A percentile compares a stretch with the other conserved stretches of the same genome.
phyloP scores from a whole-genome alignment of 2,329 filamentous ascomycete genomes.

The Penicillium sp. region DNA sequence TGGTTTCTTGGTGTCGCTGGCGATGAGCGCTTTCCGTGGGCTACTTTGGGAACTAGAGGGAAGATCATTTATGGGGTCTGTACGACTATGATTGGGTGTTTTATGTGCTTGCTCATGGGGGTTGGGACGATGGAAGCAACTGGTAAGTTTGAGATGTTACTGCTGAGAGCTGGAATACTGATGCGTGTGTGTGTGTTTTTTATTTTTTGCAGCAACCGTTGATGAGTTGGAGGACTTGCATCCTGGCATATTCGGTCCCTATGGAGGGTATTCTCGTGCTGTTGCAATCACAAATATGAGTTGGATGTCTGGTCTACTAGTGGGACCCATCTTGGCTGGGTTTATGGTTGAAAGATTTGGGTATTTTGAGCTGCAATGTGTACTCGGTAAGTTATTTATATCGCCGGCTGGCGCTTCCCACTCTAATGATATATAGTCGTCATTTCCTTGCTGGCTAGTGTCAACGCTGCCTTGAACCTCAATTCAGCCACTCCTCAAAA shows the following conservation, averaged over 20 bases:
- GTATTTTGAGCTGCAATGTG: constrained; percentile 18
- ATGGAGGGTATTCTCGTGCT: constrained; percentile 26
- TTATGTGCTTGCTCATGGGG: constrained; percentile 9
- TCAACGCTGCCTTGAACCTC: constrained; percentile 2
- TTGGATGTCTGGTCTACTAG: constrained; percentile 22
- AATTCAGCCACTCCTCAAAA: not conserved
- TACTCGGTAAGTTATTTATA: constrained; percentile 1
- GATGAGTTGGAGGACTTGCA: constrained; percentile 12
- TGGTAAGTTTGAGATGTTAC: not conserved
- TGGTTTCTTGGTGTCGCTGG: constrained; percentile 7
- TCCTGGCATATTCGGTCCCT: constrained; percentile 24
- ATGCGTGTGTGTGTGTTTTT: not conserved
- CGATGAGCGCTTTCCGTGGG: constrained; percentile 4
- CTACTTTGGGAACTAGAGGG: not conserved
- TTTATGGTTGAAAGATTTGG: constrained; percentile 15
- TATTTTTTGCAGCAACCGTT: constrained; percentile 10
- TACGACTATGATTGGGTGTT: constrained; percentile 7
- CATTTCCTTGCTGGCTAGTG: not conserved
- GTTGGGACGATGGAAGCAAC: constrained; percentile 11
- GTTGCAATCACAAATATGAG: constrained; percentile 23
- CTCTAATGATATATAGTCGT: not conserved
- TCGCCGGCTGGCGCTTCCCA: too few species aligned
- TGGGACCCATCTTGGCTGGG: constrained; percentile 18
- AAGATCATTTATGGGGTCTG: not conserved
- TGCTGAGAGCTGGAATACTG: not conserved